Base-by-base conservation (phyloP, 1,284 basidiomycete species). In the Pyrrhoderma noxium region DNA sequence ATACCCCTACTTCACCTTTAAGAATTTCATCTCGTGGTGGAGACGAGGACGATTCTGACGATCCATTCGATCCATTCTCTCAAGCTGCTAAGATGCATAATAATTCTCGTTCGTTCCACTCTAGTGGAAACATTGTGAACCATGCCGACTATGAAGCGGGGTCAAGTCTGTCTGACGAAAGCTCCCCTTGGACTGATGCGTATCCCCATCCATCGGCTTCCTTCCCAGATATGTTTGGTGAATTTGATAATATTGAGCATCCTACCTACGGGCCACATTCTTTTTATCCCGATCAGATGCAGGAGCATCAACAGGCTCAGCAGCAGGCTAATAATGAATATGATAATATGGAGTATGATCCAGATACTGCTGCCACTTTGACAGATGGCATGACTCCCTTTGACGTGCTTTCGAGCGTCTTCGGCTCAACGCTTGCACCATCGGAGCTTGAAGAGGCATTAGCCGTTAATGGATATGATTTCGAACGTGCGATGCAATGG, bases 381-480 rank as follows among this genome's bases (percentile, higher is more conserved):
- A 86, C 84, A 0, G 85, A 89, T 59, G 90, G 91, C 34, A 95
- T 98, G 89, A 95, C 94, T 1, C 95, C 95, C 0, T 89, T 99
- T 59, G 95, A 98, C 62, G 92, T 98, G 37, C 81, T 99, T 18
- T 85, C 82, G 61, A 93, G 90, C 34, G 90, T 99, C 35, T 97
- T 98, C 64, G 88, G 89, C 36, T 84, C 89, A 2, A 83, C 89
- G 1, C 76, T 96, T 3, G 87, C 93, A 0, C 85, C 90, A 2
- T 85, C 85, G 4, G 93, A 97, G 62, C 77, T 98, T 2, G 95
- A 98, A 66, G 93, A 96, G 55, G 94, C 94, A 0, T 76, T 99
- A 4, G 82, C 85, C 21, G 76, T 79, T 49, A 87, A 92, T 57
- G 89, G 82, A 2, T 99, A 91, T 65, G 95, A 99, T 61, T 96